A percentile compares a stretch with the other conserved stretches of the same genome.
Conservation (phyloP, 2,329 filamentous ascomycete species). For the Rutstroemia sp. region DNA sequence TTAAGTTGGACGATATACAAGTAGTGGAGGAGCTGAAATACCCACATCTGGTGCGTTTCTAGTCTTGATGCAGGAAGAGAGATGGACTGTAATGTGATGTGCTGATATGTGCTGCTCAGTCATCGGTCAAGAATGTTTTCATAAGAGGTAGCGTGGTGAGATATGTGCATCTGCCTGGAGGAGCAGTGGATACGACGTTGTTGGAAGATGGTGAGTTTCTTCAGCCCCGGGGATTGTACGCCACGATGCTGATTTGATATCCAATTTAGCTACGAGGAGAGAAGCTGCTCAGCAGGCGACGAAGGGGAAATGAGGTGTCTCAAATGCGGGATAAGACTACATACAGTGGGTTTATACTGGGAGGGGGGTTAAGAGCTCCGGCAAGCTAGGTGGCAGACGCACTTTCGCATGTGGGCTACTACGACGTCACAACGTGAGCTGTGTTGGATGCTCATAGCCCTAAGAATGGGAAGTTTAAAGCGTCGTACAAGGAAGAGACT, state of each 20-base stretch:
- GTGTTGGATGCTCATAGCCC: too few relatives aligned
- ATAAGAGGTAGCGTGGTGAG: slow-evolving; percentile 68
- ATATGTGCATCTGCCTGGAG: slow-evolving; percentile 64
- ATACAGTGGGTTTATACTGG: background rate
- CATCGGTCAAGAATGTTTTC: slow-evolving; percentile 70
- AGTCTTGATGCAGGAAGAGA: background rate
- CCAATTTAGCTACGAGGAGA: slow-evolving; percentile 24
- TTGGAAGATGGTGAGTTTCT: slow-evolving; percentile 58
- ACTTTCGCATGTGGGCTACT: background rate
- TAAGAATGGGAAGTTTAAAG: too few relatives aligned
- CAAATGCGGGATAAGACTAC: background rate
- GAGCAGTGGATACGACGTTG: slow-evolving; percentile 60
- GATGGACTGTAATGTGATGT: background rate
- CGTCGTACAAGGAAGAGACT: too few relatives aligned
- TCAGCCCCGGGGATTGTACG: background rate
- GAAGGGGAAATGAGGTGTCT: slow-evolving; percentile 36
- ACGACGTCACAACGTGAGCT: too few relatives aligned
- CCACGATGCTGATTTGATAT: slow-evolving; percentile 9
- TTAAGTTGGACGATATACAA: slow-evolving; percentile 93
- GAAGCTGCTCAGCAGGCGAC: slow-evolving; percentile 43
- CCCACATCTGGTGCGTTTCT: slow-evolving; percentile 67
- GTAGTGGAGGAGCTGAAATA: slow-evolving; percentile 93
- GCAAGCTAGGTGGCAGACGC: too few relatives aligned
- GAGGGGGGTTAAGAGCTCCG: background rate
- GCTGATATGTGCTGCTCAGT: slow-evolving; percentile 35